Base-by-base conservation (phyloP, 23 red algal genomes). In the Agarophyton chilense region DNA sequence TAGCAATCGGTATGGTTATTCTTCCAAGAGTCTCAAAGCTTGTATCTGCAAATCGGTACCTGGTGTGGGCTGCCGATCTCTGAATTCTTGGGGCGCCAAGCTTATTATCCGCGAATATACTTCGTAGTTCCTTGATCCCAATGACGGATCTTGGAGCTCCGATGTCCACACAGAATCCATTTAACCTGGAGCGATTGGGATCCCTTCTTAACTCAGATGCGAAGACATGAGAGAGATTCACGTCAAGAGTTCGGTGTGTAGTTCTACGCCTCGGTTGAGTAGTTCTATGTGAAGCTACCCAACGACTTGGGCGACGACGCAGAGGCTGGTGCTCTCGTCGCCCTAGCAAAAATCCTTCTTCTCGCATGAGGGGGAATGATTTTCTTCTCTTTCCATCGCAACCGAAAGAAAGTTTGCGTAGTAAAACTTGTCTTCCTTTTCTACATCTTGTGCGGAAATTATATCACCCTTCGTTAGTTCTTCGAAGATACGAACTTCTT, bases 111-210 rank as follows among this genome's bases (percentile, higher is more conserved):
- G 28, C 19, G 10, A 88, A 62, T 42, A 88, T 45, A 12, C 68
- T 25, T 52, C 52, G 16, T 1, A 88, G 33, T 52, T 88, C 66
- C 19, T 77, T 74, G 8, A 41, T 42, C 25, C 84, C 84, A 88
- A 78, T 63, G 11, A 76, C 50, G 22, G 68, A 78, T 31, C 57
- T 53, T 29, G 67, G 67, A 13, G 84, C 84, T 61, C 70, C 84
- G 31, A 43, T 88, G 12, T 76, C 84, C 1, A 76, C 68, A 44
- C 84, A 88, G 68, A 88, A 88, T 8, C 51, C 84, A 12, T 55
- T 52, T 50, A n/a, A 1, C 54, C 74, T 14, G 1, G 49, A 55
- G 2, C 52, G 1, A 31, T 55, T 79, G 33, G 25, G 24, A 1
- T 79, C 9, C 1, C 14, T 36, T 18, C 2, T 3, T 13, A 57